Conservation (phyloP, 2,329 filamentous ascomycete species). For the Hypoxylon sp. region DNA sequence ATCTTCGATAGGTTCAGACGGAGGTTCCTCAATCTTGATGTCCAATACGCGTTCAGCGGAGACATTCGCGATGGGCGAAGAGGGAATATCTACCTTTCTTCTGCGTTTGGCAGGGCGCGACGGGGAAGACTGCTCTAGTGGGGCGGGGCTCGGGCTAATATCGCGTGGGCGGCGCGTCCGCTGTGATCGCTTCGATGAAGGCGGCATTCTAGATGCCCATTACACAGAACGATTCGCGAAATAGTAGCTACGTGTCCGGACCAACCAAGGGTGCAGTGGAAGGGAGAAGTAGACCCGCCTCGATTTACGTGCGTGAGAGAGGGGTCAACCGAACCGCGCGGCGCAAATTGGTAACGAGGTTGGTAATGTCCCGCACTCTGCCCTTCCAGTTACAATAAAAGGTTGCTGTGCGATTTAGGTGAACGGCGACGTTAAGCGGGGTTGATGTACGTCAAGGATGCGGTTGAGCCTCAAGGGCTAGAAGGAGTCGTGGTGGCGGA, state of each 20-base stretch:
- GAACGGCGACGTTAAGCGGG: constrained; percentile 19
- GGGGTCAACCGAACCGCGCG: constrained; percentile 12
- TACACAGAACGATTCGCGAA: constrained; percentile 27
- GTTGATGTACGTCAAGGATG: constrained; percentile 29
- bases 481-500: constrained; percentile 15
- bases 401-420: constrained; percentile 9
- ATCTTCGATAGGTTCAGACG: constrained; percentile 63
- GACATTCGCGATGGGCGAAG: constrained; percentile 36
- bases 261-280: not conserved
- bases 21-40: constrained; percentile 59
- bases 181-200: constrained; percentile 58
- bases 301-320: constrained; percentile 4
- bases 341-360: constrained; percentile 10
- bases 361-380: constrained; percentile 5
- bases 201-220: constrained; percentile 56
- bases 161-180: constrained; percentile 55
- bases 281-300: not conserved
- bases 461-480: constrained; percentile 36
- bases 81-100: constrained; percentile 66
- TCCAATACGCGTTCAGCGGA: constrained; percentile 35
- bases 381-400: not conserved
- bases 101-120: constrained; percentile 75
- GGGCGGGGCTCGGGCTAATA: constrained; percentile 53
- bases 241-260: constrained; percentile 1
- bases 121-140: constrained; percentile 68